A percentile compares a stretch with the other conserved stretches of the same genome.
Conservation (phyloP, 257 asterid genomes). For the Gardenia jasminoides region DNA sequence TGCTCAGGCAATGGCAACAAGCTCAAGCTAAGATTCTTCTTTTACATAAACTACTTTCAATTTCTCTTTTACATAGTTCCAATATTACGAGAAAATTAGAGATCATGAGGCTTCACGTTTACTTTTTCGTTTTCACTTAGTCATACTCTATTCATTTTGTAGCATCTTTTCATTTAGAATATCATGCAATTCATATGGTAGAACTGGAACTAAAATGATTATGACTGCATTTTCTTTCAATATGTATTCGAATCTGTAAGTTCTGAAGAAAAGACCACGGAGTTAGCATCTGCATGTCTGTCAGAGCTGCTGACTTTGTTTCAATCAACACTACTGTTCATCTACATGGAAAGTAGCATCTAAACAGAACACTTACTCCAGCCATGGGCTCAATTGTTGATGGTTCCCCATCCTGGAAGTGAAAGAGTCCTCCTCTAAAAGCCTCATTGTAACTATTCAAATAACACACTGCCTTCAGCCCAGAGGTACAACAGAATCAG, state of each 20-base stretch:
- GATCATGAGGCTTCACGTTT: too few relatives aligned
- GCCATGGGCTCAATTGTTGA: slow-evolving; percentile 64
- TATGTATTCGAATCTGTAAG: not conserved
- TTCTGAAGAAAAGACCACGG: not conserved
- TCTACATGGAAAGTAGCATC: not conserved
- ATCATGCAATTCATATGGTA: too few relatives aligned
- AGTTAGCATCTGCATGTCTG: not conserved
- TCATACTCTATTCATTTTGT: too few relatives aligned
- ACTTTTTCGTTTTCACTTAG: too few relatives aligned
- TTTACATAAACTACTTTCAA: too few relatives aligned
- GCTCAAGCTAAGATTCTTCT: not conserved
- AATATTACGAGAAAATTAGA: too few relatives aligned
- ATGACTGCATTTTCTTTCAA: not conserved
- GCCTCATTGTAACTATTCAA: slow-evolving; percentile 60
- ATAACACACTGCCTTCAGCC: slow-evolving; percentile 82
- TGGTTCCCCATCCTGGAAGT: slow-evolving; percentile 88
- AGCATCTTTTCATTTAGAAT: too few relatives aligned
- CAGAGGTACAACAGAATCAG: slow-evolving; percentile 15
- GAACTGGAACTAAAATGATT: too few relatives aligned
- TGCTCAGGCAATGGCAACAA: not conserved
- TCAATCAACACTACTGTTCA: not conserved
- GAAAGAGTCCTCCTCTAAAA: slow-evolving; percentile 84
- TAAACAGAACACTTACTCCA: slow-evolving; percentile 56
- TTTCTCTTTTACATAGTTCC: too few relatives aligned
- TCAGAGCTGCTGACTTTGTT: not conserved